Conservation (phyloP, 805 yeast genomes). For the Lipomyces anomalus region DNA sequence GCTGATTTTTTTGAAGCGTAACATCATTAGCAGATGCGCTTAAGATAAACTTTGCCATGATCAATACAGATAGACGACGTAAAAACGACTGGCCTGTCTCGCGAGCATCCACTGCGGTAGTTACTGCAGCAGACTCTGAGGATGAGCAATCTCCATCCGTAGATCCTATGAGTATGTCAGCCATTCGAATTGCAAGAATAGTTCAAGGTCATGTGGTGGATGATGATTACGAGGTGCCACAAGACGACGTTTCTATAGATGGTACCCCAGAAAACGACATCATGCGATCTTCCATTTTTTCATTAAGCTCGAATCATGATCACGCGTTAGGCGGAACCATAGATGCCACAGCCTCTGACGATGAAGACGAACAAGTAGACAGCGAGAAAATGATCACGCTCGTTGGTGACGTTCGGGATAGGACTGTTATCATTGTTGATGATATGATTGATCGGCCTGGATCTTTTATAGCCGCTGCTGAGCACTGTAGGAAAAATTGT, state of each 20-base stretch:
- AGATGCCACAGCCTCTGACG: slow-evolving; percentile 71
- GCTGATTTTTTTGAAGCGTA: slow-evolving; percentile 38
- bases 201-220: slow-evolving; percentile 96
- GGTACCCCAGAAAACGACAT: slow-evolving; percentile 31
- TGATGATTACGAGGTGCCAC: slow-evolving; percentile 55
- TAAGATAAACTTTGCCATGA: slow-evolving; percentile 96
- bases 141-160: slow-evolving; percentile 11
- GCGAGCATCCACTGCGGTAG: slow-evolving; percentile 26
- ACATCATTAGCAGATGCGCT: slow-evolving; percentile 96
- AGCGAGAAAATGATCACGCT: slow-evolving; percentile 57
- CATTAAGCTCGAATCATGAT: slow-evolving; percentile 25
- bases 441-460: slow-evolving; percentile 97
- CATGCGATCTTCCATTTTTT: slow-evolving; percentile 26
- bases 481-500: slow-evolving; percentile 90
- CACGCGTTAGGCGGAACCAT: slow-evolving; percentile 77
- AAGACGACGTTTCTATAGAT: slow-evolving; percentile 30
- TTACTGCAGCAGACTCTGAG: slow-evolving; percentile 12
- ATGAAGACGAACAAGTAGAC: slow-evolving; percentile 61
- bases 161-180: slow-evolving; percentile 33
- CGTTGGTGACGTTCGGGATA: slow-evolving; percentile 90
- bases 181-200: slow-evolving; percentile 90
- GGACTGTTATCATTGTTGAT: slow-evolving; percentile 89
- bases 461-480: slow-evolving; percentile 95
- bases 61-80: slow-evolving; percentile 95
- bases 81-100: slow-evolving; percentile 53